Conservation (phyloP, 2,329 filamentous ascomycete genomes). For the Cordyceps fumosorosea region DNA sequence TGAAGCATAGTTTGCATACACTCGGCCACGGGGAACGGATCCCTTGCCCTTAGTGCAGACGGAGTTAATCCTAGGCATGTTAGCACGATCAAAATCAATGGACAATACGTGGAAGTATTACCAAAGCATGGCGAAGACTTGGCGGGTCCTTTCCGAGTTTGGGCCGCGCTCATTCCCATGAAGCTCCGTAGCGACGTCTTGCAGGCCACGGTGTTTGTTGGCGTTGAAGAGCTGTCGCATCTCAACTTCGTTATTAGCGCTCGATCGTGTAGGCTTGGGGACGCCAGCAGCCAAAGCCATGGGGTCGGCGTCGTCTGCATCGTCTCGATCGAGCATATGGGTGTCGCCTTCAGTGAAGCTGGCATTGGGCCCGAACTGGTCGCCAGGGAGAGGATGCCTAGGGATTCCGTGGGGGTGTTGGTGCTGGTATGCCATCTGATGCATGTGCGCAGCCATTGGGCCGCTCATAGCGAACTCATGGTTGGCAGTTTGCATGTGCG, state of each 20-base stretch:
- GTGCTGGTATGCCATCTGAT: slow-evolving; percentile 38
- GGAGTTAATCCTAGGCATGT: slow-evolving; percentile 56
- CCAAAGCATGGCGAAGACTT: slow-evolving; percentile 87
- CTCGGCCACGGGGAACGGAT: slow-evolving; percentile 84
- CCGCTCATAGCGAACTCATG: slow-evolving; percentile 45
- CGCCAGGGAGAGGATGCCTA: slow-evolving; percentile 47
- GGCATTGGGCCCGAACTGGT: slow-evolving; percentile 44
- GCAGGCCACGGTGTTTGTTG: slow-evolving; percentile 60
- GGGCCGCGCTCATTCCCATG: slow-evolving; percentile 74
- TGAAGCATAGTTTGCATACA: slow-evolving; percentile 93
- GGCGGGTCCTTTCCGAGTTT: slow-evolving; percentile 75
- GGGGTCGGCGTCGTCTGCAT: slow-evolving; percentile 51
- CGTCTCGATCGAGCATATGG: slow-evolving; percentile 55
- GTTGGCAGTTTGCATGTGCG: slow-evolving; percentile 47
- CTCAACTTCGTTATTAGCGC: slow-evolving; percentile 74
- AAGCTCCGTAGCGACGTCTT: slow-evolving; percentile 68
- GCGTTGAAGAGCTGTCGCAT: slow-evolving; percentile 67
- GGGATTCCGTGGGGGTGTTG: slow-evolving; percentile 29
- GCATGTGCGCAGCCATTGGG: slow-evolving; percentile 38
- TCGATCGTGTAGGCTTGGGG: slow-evolving; percentile 57
- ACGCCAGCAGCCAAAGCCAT: slow-evolving; percentile 37
- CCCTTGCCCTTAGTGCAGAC: slow-evolving; percentile 69
- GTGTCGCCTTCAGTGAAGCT: slow-evolving; percentile 53
- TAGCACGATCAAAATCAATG: not conserved
- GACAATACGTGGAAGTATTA: slow-evolving; percentile 35